phyloP scores from a whole-genome alignment of 1,284 basidiomycete genomes.

The Cryptococcus jaspeensis region DNA sequence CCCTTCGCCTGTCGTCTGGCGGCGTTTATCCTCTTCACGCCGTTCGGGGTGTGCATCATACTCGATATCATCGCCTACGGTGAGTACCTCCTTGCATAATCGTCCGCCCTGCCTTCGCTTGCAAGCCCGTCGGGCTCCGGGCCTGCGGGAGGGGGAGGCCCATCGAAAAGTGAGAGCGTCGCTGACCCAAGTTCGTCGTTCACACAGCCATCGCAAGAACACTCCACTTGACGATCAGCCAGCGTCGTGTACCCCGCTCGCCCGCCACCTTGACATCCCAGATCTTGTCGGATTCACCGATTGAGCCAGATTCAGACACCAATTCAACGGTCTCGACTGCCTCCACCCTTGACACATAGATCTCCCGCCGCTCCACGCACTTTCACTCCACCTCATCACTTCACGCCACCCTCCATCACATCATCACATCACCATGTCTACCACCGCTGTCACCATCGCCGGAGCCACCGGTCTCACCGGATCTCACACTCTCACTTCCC shows the following conservation, averaged over 20 bases:
- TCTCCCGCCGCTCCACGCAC: too few relatives aligned
- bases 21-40: conserved; percentile 30
- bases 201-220: conserved; percentile 36
- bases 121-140: too few relatives aligned
- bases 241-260: conserved; percentile 33
- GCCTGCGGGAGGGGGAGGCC: neutral
- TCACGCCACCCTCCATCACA: neutral
- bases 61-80: conserved; percentile 42
- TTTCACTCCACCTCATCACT: neutral
- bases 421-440: conserved; percentile 5
- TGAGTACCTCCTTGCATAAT: conserved; percentile 12
- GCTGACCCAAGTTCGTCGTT: conserved; percentile 1
- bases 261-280: conserved; percentile 18
- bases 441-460: conserved; percentile 37
- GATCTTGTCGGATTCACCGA: conserved; percentile 10
- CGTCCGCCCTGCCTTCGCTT: too few relatives aligned
- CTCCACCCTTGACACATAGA: neutral
- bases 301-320: conserved; percentile 12
- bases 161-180: neutral
- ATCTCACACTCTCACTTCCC: conserved; percentile 23
- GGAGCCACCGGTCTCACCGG: conserved; percentile 50
- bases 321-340: neutral
- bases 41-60: conserved; percentile 30
- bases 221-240: conserved; percentile 34
- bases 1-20: conserved; percentile 31